A percentile compares a stretch with the other conserved stretches of the same genome.
Conservation (phyloP, 495 filamentous ascomycete species). For the Neurospora africana region DNA sequence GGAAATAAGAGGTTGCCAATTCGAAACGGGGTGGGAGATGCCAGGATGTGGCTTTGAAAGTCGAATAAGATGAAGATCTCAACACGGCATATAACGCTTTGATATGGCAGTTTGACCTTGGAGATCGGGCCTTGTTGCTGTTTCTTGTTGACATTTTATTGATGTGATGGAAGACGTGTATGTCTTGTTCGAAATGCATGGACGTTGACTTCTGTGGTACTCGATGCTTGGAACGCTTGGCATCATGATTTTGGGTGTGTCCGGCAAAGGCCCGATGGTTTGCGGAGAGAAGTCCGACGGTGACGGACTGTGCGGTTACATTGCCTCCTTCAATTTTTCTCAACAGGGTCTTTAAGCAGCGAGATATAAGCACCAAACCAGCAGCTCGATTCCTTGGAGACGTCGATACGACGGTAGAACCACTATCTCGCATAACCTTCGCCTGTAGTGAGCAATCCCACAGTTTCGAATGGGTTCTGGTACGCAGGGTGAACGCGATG, state of each 20-base stretch:
- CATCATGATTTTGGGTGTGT: not conserved
- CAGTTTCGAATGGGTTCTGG: not conserved
- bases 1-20: not conserved
- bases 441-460: not conserved
- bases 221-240: not conserved
- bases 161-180: not conserved
- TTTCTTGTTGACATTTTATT: not conserved
- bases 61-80: constrained; percentile 11
- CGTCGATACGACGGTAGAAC: not conserved
- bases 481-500: not conserved
- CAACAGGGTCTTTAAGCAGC: not conserved
- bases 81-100: constrained; percentile 13
- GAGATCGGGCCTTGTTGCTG: not conserved
- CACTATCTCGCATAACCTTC: not conserved
- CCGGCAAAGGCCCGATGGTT: not conserved
- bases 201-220: not conserved
- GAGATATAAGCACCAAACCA: not conserved
- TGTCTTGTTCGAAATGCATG: not conserved
- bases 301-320: not conserved
- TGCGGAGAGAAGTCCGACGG: not conserved
- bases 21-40: not conserved
- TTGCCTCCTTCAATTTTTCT: not conserved
- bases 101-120: constrained; percentile 9
- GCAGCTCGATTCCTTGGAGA: not conserved
- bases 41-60: not conserved